Evolutionary conservation across 2,329 filamentous ascomycete species (phyloP).

Genomic region (Rasamsonia emersonii): DNA sequence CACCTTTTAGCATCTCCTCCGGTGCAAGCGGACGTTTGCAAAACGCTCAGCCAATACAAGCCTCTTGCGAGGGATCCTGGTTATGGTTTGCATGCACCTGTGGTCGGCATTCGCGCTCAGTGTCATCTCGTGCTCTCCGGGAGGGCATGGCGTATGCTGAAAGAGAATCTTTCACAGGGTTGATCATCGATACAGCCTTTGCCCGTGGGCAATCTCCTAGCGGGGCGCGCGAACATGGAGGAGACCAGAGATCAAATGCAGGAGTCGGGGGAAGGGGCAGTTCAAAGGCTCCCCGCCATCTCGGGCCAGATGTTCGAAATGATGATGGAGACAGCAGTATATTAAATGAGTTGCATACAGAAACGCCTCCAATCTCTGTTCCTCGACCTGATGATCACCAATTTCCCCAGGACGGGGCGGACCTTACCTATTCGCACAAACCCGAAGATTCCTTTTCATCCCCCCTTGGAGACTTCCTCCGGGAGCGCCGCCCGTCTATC

Average conservation of each 20-base stretch:
- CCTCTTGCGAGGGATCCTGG: slow-evolving; percentile 1
- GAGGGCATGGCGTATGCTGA: slow-evolving; percentile 32
- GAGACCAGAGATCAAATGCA: slow-evolving; percentile 4
- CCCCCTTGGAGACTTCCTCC: slow-evolving; percentile 34
- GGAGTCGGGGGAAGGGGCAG: background rate
- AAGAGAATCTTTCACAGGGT: slow-evolving; percentile 24
- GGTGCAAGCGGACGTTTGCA: no score
- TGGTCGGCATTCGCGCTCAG: slow-evolving; percentile 10
- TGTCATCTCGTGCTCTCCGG: slow-evolving; percentile 13
- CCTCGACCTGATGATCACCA: slow-evolving; percentile 30
- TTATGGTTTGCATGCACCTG: slow-evolving; percentile 10
- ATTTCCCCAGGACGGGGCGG: slow-evolving; percentile 13
- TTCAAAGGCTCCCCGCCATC: slow-evolving; percentile 27
- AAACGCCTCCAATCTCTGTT: slow-evolving; percentile 38
- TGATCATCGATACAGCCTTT: slow-evolving; percentile 34
- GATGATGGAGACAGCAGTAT: slow-evolving; percentile 33
- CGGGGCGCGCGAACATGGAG: slow-evolving; percentile 18
- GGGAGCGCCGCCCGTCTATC: slow-evolving; percentile 32
- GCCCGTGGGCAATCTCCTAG: slow-evolving; percentile 16
- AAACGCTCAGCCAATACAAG: no score
- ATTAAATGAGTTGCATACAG: slow-evolving; percentile 31
- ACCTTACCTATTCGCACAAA: slow-evolving; percentile 27
- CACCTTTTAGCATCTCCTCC: no score
- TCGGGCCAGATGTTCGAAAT: slow-evolving; percentile 23
- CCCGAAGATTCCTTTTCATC: slow-evolving; percentile 29